Percentiles rank a stretch among this genome's conserved stretches.
Evolutionary conservation across 2,329 filamentous ascomycete genomes (phyloP).

Genomic region (Biscogniauxia marginata): DNA sequence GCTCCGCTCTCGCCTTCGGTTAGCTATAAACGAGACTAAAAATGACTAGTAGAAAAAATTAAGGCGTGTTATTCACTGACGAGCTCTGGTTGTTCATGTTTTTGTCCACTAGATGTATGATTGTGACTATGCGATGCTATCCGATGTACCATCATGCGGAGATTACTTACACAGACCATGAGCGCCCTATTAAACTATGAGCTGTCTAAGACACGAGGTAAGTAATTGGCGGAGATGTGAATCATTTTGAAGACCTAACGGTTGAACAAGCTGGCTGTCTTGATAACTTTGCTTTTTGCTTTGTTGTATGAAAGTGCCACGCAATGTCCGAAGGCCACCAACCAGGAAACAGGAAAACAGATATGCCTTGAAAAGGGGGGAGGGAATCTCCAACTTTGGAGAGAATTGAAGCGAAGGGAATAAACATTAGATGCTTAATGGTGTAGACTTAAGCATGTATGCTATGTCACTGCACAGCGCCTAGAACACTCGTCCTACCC

Average conservation of each 20-base stretch:
- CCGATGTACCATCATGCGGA: constrained; percentile 24
- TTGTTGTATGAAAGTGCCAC: background rate
- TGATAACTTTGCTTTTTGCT: constrained; percentile 10
- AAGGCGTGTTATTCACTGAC: background rate
- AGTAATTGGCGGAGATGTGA: constrained; percentile 10
- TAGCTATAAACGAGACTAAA: background rate
- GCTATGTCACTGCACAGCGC: background rate
- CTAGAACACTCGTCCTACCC: background rate
- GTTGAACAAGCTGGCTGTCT: constrained; percentile 18
- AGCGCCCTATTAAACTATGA: constrained; percentile 8
- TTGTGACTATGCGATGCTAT: background rate
- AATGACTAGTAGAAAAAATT: background rate
- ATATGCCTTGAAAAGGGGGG: too few relatives aligned
- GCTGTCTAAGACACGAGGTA: constrained; percentile 22
- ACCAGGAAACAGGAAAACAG: too few relatives aligned
- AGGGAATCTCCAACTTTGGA: too few relatives aligned
- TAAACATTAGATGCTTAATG: too few relatives aligned
- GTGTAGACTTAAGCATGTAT: background rate
- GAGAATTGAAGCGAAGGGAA: too few relatives aligned
- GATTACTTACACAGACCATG: constrained; percentile 21
- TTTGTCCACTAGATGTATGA: background rate
- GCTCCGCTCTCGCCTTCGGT: background rate
- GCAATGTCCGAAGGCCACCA: too few relatives aligned
- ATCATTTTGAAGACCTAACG: constrained; percentile 16
- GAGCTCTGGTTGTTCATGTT: background rate